Evolutionary conservation across 257 asterid genomes (phyloP), one percentile per base, ranked within the genome.

Genomic region (Ligustrum vulgare): DNA sequence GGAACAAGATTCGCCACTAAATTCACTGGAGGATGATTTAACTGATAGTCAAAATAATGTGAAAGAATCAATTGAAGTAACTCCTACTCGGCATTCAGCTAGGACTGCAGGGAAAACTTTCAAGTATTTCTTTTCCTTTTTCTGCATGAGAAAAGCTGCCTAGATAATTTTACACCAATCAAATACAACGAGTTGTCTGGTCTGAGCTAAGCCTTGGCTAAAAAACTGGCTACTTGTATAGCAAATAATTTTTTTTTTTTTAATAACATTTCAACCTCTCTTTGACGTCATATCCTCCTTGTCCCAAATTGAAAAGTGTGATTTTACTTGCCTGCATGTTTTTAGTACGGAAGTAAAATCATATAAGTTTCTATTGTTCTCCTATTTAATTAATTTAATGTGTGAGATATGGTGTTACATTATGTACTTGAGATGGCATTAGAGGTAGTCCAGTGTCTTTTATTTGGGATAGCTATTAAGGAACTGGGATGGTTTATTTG

Each of bases 61-160:
- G 69, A 82, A 79, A 72, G 89, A 79, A 75, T 56, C 77, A 62
- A 32, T 36, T 6, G 89, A 82, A 77, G 82, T 84, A 73, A 88
- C 95, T 79, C 97, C 95, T 75, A 79, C 83, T 73, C 90, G 97
- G 54, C 91, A 87, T 35, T 93, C 97, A 34, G 83, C 91, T 43
- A 88, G 93, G 92, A 87, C 87, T 74, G 83, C 87, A n/a, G 90
- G 93, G 77, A 93, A 82, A 84, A 80, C 81, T 25, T 83, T 82
- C 85, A 91, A 85, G 98, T 93, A 89, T 45, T 63, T 36, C 32
- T 78, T 51, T 70, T 22, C 56, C 70, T 78, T 76, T 69, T 63
- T 60, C 72, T 12, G 67, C 20, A 22, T 37, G 67, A 67, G 66
- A 12, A 75, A 36, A 71, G 78, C 58, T 73, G 6, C 69, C 37